Evolutionary conservation across 306 rosid species (phyloP), one percentile per base, ranked within the genome.

Genomic region (Leucaena leucocephala): DNA sequence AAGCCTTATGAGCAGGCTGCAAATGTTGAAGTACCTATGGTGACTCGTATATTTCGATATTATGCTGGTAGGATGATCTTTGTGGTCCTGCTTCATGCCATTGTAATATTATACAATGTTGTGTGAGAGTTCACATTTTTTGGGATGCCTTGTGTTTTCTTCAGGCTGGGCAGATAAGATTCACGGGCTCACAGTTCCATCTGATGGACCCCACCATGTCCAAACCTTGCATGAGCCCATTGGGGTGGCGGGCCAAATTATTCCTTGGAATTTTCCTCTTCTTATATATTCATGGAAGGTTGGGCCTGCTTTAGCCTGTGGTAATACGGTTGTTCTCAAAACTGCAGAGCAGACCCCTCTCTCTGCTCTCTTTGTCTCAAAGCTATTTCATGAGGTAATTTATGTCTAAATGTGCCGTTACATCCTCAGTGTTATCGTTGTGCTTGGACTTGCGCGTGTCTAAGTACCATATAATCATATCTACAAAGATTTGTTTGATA

Each of bases 261-360:
- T 92, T 80, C 97, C 97, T 40, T 92, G 97, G 96, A 92, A 92
- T 78, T 92, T 92, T 84, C 97, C 97, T 50, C 88, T 92, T 71
- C 71, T 92, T 75, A 87, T 92, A 83, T 89, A 64, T 69, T 83
- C 90, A 72, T 92, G 97, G 97, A 90, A 92, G 88, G 86, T 92
- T 57, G 96, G 90, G 8, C 97, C 97, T 43, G 93, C 97, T 42
- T 82, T 92, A 79, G 93, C 92, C 9, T 86, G 92, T 81, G 97
- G 97, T 57, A 92, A 92, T 83, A 88, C 96, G 17, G n/a, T 89
- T 70, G 89, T 90, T 46, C 64, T 90, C 68, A 90, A 92, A 87
- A 86, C 92, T 21, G 91, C 97, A 17, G 97, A 92, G 85, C 96
- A 82, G 75, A 92, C 96, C 77, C 97, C 97, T 10, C 85, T 92